A percentile compares a stretch with the other conserved stretches of the same genome.
Evolutionary conservation across 257 asterid species (phyloP).

Genomic region (Cruciata laevipes): DNA sequence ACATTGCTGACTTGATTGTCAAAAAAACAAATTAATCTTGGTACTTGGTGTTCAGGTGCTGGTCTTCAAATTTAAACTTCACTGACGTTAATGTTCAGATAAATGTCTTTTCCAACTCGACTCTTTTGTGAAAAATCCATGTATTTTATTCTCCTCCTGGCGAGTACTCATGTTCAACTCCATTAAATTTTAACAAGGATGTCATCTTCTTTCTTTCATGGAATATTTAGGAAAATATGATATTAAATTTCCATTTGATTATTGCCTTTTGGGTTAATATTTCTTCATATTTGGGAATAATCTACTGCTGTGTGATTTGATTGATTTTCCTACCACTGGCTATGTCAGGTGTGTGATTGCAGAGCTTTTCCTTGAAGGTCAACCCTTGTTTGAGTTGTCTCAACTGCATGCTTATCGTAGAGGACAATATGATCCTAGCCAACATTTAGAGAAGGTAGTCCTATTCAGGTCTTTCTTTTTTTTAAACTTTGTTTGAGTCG

Average conservation of each 20-base stretch:
- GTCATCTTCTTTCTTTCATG: not conserved
- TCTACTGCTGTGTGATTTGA: constrained; percentile 5
- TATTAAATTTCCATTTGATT: not conserved
- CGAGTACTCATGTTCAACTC: not conserved
- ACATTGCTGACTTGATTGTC: not conserved
- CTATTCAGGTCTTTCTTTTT: not conserved
- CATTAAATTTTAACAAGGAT: not conserved
- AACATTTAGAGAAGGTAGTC: constrained; percentile 84
- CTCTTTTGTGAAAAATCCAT: not conserved
- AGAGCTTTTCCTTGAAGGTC: constrained; percentile 99
- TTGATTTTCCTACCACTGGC: constrained; percentile 16
- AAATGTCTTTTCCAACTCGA: not conserved
- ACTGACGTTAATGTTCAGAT: too few species aligned
- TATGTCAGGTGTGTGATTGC: constrained; percentile 94
- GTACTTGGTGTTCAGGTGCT: not conserved
- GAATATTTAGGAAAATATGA: not conserved
- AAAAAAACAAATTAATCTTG: too few species aligned
- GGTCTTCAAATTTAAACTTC: not conserved
- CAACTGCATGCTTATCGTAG: constrained; percentile 97
- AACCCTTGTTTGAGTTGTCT: constrained; percentile 90
- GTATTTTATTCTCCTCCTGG: too few species aligned
- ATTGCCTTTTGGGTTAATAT: not conserved
- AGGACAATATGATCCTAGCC: constrained; percentile 98
- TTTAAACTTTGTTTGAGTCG: not conserved
- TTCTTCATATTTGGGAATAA: not conserved